Conservation (phyloP, 306 rosid genomes). For the Cucumis hystrix region DNA sequence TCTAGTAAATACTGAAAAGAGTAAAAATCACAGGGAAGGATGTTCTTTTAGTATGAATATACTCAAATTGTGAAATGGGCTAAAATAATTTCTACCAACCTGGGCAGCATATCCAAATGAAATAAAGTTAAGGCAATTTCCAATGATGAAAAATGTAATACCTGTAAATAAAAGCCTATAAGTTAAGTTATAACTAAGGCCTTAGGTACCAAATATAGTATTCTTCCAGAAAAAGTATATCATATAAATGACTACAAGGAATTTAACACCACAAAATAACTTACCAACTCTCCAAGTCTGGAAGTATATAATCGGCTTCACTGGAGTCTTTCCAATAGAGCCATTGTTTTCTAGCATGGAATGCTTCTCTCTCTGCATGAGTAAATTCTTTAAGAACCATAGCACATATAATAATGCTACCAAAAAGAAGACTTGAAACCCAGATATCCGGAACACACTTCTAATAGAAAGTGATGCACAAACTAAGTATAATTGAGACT, state of each 20-base stretch:
- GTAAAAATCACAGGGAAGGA: background rate
- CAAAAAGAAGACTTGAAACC: background rate
- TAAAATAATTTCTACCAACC: slow-evolving; percentile 30
- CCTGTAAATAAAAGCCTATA: slow-evolving; percentile 37
- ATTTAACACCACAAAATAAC: slow-evolving; percentile 4
- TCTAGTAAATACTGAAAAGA: background rate
- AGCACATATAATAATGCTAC: background rate
- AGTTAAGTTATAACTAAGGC: background rate
- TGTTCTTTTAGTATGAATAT: background rate
- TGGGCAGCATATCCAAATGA: slow-evolving; percentile 98
- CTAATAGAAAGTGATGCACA: background rate
- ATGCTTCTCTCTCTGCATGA: slow-evolving; percentile 74
- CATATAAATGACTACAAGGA: slow-evolving; percentile 2
- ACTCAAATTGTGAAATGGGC: background rate
- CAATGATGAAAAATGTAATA: slow-evolving; percentile 65
- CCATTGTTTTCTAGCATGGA: slow-evolving; percentile 54
- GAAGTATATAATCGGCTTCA: slow-evolving; percentile 68
- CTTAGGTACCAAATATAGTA: slow-evolving; percentile 1
- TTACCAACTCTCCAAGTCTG: slow-evolving; percentile 95
- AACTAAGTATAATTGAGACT: background rate
- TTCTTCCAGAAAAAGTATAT: slow-evolving; percentile 10
- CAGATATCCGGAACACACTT: background rate
- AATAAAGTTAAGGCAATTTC: slow-evolving; percentile 83
- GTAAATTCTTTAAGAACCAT: background rate
- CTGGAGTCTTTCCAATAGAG: slow-evolving; percentile 44